Conservation (phyloP, 345 rosid species). For the Syzygium aromaticum region DNA sequence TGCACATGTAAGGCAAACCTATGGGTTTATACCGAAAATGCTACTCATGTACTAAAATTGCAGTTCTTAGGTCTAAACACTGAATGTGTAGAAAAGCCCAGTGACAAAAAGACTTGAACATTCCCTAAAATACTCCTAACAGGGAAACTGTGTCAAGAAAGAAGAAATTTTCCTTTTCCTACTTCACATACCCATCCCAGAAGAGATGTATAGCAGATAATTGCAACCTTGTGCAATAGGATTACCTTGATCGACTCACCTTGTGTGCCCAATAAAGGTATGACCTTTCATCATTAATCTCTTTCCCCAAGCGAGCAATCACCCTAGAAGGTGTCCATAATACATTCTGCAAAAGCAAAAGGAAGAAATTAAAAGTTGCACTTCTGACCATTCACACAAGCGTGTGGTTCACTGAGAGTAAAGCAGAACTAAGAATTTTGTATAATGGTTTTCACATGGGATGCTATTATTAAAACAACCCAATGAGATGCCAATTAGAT, state of each 20-base stretch:
- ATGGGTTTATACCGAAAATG: neutral
- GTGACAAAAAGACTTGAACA: neutral
- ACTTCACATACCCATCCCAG: neutral
- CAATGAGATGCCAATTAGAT: neutral
- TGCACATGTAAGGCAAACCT: neutral
- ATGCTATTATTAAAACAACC: neutral
- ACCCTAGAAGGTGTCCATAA: constrained; percentile 89
- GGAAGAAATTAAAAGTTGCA: neutral
- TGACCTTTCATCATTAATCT: constrained; percentile 74
- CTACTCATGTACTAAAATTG: neutral
- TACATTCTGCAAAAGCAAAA: constrained; percentile 32
- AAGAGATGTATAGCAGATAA: neutral
- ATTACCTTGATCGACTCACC: constrained; percentile 22
- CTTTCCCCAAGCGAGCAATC: constrained; percentile 77
- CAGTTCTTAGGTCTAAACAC: neutral
- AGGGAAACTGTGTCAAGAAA: neutral
- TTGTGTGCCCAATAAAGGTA: constrained; percentile 95
- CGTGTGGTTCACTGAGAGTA: neutral
- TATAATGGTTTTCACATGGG: neutral
- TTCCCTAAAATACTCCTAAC: neutral
- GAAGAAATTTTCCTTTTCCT: neutral
- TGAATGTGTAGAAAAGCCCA: neutral
- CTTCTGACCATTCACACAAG: neutral
- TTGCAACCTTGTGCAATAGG: neutral
- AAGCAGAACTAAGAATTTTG: neutral